These are phyloP conservation scores for Candida andamanensis DNA, from an alignment of 805 yeast genomes.

Conservation along the genomic window DNA sequence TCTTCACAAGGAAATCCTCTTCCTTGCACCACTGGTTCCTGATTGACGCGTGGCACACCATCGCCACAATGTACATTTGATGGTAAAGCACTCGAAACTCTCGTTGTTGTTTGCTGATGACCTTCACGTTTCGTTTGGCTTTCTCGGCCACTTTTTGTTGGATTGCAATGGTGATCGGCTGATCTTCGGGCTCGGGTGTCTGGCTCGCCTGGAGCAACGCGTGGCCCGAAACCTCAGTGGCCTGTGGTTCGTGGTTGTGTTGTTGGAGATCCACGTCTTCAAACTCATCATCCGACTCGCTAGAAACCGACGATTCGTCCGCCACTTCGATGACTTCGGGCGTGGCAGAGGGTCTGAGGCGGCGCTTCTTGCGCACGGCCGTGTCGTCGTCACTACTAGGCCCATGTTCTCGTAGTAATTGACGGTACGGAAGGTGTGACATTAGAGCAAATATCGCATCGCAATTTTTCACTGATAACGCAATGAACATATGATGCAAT, in stretches of 20 bases:
- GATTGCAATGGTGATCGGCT: conserved; percentile 10
- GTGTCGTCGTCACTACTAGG: neutral
- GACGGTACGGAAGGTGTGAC: conserved; percentile 13
- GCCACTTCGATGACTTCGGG: conserved; percentile 1
- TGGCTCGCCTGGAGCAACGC: no score
- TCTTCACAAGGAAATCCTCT: conserved; percentile 27
- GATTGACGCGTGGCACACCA: conserved; percentile 61
- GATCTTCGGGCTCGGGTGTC: no score
- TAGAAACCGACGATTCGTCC: neutral
- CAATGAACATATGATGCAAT: no score
- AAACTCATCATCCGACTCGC: conserved; percentile 15
- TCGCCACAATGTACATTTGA: conserved; percentile 48
- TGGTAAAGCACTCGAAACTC: conserved; percentile 50
- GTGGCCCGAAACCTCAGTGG: no score
- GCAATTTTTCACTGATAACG: no score
- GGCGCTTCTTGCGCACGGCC: conserved; percentile 1
- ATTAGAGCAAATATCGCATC: no score
- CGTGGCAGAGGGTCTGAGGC: neutral
- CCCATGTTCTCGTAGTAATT: conserved; percentile 10
- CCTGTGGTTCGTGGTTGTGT: no score
- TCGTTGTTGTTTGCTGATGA: conserved; percentile 54
- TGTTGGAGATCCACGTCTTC: conserved; percentile 15
- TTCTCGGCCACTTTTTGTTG: conserved; percentile 14
- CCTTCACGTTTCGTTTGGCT: conserved; percentile 21
- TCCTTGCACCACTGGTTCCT: conserved; percentile 76